Evolutionary conservation across 208 protist species (phyloP).

Genomic region (Angomonas ambiguus): DNA sequence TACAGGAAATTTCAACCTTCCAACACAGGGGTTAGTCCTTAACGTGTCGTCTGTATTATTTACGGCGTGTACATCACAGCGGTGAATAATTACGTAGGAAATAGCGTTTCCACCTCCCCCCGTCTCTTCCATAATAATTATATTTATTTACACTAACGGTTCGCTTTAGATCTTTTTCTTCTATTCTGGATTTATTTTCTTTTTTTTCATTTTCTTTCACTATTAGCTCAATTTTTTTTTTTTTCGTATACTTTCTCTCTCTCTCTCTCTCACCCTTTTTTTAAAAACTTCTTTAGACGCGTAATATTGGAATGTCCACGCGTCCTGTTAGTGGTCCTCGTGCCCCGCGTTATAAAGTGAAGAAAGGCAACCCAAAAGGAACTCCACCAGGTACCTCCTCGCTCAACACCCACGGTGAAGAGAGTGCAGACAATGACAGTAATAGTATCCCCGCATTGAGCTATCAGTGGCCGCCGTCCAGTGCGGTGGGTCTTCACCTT

Average conservation of each 20-base stretch:
- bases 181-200: neutral
- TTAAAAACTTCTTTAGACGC: neutral
- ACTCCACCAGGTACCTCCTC: no score
- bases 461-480: neutral
- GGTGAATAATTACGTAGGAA: neutral
- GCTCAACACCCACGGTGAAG: neutral
- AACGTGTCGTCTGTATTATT: neutral
- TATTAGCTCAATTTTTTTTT: neutral
- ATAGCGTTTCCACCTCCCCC: slow-evolving; percentile 1
- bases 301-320: slow-evolving; percentile 9
- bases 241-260: neutral
- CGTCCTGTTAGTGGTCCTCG: neutral
- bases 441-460: neutral
- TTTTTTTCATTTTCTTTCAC: slow-evolving; percentile 4
- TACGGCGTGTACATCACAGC: neutral
- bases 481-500: neutral
- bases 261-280: neutral
- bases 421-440: neutral
- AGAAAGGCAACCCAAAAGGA: neutral
- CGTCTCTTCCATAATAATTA: no score
- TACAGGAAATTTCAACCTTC: no score
- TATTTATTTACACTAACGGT: no score
- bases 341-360: neutral
- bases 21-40: no score
- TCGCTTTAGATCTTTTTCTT: neutral